Evolutionary conservation across 2,329 filamentous ascomycete species (phyloP).

Genomic region (Phaeosphaeriaceae sp.): DNA sequence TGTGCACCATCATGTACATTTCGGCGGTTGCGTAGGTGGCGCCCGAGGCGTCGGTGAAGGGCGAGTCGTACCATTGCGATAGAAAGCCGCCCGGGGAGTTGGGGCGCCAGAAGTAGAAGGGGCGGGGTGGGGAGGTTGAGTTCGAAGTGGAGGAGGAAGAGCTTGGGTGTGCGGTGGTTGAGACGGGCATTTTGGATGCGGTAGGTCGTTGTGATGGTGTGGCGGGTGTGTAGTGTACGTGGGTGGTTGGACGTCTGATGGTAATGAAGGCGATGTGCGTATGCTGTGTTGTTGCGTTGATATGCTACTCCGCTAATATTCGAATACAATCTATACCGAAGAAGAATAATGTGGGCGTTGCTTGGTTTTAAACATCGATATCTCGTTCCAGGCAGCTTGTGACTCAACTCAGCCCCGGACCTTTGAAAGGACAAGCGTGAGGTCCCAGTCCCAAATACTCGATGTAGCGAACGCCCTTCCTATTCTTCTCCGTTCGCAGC

Average conservation of each 20-base stretch:
- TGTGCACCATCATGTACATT: slow-evolving; percentile 59
- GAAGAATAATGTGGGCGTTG: not conserved
- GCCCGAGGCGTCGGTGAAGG: slow-evolving; percentile 49
- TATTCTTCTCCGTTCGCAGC: not conserved
- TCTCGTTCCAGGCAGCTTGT: not conserved
- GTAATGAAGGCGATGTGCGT: not conserved
- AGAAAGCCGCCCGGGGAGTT: slow-evolving; percentile 59
- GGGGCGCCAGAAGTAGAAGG: slow-evolving; percentile 39
- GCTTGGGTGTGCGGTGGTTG: not conserved
- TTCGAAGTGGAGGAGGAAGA: not conserved
- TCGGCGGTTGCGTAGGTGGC: slow-evolving; percentile 49
- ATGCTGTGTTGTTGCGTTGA: not conserved
- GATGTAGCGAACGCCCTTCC: not conserved
- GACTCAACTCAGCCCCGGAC: not conserved
- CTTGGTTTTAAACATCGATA: slow-evolving; percentile 3
- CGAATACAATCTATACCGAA: not conserved
- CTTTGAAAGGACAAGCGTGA: not conserved
- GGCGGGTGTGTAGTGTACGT: not conserved
- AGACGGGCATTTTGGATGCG: not conserved
- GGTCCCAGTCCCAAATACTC: not conserved
- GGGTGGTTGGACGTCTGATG: not conserved
- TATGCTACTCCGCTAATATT: not conserved
- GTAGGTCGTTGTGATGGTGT: not conserved
- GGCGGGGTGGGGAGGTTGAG: not conserved
- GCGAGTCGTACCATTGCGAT: slow-evolving; percentile 67